These are phyloP conservation scores for Penicillium sp. DNA, from an alignment of 2,329 filamentous ascomycete genomes.

Conservation along the genomic window DNA sequence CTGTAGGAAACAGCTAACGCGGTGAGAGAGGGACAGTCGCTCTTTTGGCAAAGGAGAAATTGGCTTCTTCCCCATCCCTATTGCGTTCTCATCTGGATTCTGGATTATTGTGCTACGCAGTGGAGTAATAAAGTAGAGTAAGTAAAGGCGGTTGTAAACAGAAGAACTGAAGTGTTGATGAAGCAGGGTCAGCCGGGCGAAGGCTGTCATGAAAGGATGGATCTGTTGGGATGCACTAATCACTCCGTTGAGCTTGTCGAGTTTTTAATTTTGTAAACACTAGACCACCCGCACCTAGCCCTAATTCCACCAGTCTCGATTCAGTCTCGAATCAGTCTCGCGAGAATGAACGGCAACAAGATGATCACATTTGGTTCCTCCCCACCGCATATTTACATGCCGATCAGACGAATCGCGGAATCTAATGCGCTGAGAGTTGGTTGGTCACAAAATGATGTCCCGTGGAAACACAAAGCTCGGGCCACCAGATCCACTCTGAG, in stretches of 20 bases:
- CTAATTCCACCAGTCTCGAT: no score
- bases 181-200: neutral
- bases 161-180: neutral
- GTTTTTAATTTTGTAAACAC: neutral
- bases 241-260: neutral
- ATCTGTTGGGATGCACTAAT: neutral
- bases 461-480: no score
- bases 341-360: no score
- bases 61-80: neutral
- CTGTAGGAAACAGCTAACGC: constrained; percentile 19
- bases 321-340: no score
- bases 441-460: no score
- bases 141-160: no score
- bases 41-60: constrained; percentile 14
- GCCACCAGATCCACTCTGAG: no score
- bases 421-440: no score
- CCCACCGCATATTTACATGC: no score
- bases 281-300: neutral
- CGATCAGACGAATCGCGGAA: no score
- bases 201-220: neutral
- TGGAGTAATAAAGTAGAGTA: neutral
- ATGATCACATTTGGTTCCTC: no score
- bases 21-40: constrained; percentile 13
- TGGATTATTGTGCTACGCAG: neutral
- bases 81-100: neutral